Evolutionary conservation across 225 moss, liverwort and hornwort species (phyloP), one percentile per base, ranked within the genome.

Genomic region (Anthoceros angustus): DNA sequence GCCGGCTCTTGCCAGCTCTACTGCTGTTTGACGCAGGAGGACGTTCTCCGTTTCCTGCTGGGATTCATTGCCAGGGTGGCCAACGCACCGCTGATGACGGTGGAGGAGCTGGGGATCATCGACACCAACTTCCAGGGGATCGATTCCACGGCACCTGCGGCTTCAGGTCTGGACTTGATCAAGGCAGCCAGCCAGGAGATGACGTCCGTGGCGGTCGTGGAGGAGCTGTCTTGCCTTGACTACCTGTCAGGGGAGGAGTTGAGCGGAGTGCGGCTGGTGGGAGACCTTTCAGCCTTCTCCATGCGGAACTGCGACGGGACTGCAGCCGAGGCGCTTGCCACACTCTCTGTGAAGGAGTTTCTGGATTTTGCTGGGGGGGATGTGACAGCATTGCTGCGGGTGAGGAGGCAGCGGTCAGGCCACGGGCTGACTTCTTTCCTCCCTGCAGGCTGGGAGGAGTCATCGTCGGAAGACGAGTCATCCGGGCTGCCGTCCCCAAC

Each of bases 281-380:
- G 77, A 10, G 86, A 89, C 63, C 77, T 89, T 14, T 89, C 82
- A 9, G 66, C 79, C 2, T 82, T 76, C 63, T 82, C 86, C 26
- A 71, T 89, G 82, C 70, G 77, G 46, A 65, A 68, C 23, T 82
- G 80, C 61, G 80, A 77, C 41, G 80, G 80, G 62, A 73, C 72
- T 5, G 74, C 80, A 21, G 82, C 77, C 14, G 69, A 71, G 8
- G 89, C 86, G 11, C 66, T 84, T n/a, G 84, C 86, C 42, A 84
- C 89, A 0, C 82, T 89, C 32, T 80, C 84, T 2, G 77, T 84
- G 8, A 66, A 63, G 49, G 80, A 82, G 18, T 83, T 89, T 68
- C 74, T 86, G 7, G 68, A 70, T 0, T 84, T 77, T 67, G 71
- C 79, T 16, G 46, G 55, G 18, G 18, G 16, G 14, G 46, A 12